Base-by-base conservation (phyloP, 2,329 filamentous ascomycete species). In the Apiospora kogelbergensis region DNA sequence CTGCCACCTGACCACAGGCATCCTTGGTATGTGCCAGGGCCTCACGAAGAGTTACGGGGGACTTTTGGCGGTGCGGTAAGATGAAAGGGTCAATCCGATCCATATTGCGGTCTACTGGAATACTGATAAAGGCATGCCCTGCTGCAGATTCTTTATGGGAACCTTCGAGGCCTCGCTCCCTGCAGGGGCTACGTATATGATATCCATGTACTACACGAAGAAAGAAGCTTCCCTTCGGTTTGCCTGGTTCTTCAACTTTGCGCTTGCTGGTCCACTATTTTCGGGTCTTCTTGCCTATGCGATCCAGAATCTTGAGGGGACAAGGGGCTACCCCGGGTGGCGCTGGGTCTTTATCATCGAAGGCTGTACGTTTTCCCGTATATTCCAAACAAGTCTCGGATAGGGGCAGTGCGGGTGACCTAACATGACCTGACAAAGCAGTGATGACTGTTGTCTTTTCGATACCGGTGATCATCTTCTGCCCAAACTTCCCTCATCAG, bases 111-210 rank as follows among this genome's bases (percentile, higher is more conserved):
- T 15, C 17, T n/a, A 5, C 1, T 20, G 20, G 3, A 5, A 33
- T 60, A 37, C 33, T 60, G 53, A 37, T 10, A 37, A 20, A 11
- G 30, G 17, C 17, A 37, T 37, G 53, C 4, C 13, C 26, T 53
- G 11, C 30, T 60, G 30, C 53, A 60, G 53, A 42, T 74, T 97
- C 70, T 82, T 97, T 41, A 94, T 95, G 83, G 90, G 91, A 67
- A 88, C 92, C 4, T 97, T 97, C 75, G 94, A 97, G 67, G 71
- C 73, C 13, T 70, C 72, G 10, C 76, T 79, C 42, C 76, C 76
- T 5, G 76, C 78, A 33, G 77, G 77, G 11, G 75, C 75, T n/a
- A 74, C 75, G 42, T 75, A 75, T 63, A 73, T 77, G 73, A 75
- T 77, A 46, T 75, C 76, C 11, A 72, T 72, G 68, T 75, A 76